These are phyloP conservation scores for Collariella sp. DNA, from an alignment of 495 filamentous ascomycete genomes.

Conservation along the genomic window DNA sequence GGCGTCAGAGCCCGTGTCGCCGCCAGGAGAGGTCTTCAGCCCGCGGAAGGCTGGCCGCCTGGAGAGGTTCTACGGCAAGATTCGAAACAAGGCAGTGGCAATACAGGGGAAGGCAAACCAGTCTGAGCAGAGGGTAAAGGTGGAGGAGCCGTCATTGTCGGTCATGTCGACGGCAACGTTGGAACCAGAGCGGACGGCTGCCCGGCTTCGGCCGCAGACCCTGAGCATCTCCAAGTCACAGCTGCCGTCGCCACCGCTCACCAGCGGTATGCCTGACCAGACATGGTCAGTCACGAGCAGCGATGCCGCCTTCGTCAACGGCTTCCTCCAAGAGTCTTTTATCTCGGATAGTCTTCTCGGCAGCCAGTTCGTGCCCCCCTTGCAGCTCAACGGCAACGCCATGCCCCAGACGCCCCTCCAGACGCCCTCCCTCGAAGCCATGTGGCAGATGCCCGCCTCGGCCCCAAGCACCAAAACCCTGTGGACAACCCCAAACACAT, in stretches of 20 bases:
- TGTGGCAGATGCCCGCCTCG: conserved; percentile 6
- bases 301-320: conserved; percentile 21
- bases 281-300: background rate
- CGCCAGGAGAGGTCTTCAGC: conserved; percentile 15
- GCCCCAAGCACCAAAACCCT: conserved; percentile 9
- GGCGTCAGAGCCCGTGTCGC: conserved; percentile 23
- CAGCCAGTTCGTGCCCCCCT: conserved; percentile 10
- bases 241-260: conserved; percentile 30
- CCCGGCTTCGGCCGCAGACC: conserved; percentile 10
- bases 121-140: background rate
- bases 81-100: conserved; percentile 23
- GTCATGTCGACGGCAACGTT: conserved; percentile 22
- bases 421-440: conserved; percentile 16
- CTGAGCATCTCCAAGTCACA: conserved; percentile 14
- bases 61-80: conserved; percentile 19
- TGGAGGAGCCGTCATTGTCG: background rate
- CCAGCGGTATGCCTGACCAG: conserved; percentile 21
- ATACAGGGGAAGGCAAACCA: conserved; percentile 14
- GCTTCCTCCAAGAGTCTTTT: conserved; percentile 32
- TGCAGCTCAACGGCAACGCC: conserved; percentile 9
- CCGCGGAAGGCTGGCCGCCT: conserved; percentile 24
- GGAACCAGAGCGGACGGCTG: conserved; percentile 4
- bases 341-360: conserved; percentile 14
- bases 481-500: background rate
- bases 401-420: conserved; percentile 27